Conservation (phyloP, 163 green algal genomes). For the Prototheca wickerhamii region DNA sequence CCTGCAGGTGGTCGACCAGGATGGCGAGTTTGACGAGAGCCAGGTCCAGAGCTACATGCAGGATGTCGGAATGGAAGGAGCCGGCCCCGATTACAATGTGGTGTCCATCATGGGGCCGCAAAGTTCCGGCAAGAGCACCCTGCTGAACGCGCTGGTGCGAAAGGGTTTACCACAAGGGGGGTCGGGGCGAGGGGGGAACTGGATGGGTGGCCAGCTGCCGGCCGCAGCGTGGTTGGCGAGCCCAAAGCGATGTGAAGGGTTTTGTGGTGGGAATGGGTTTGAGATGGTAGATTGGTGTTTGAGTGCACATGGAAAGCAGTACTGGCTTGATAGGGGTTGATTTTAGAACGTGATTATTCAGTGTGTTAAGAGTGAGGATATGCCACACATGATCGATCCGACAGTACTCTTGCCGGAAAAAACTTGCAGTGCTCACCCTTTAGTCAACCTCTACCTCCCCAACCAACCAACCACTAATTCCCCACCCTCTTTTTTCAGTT, state of each 20-base stretch:
- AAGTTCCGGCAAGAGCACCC: slow-evolving; percentile 89
- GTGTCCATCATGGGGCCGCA: slow-evolving; percentile 97
- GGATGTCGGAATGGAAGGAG: slow-evolving; percentile 25
- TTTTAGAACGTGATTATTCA: no score
- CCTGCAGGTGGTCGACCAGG: slow-evolving; percentile 61
- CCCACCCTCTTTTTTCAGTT: slow-evolving; percentile 53
- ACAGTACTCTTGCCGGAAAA: background rate
- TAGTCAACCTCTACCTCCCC: background rate
- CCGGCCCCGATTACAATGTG: slow-evolving; percentile 74
- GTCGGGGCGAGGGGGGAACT: background rate
- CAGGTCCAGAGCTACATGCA: slow-evolving; percentile 48
- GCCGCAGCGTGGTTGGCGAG: no score
- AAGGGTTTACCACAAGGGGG: background rate
- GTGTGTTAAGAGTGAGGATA: no score
- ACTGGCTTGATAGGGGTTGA: no score
- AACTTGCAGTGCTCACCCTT: background rate
- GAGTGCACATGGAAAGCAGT: no score
- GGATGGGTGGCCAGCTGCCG: background rate
- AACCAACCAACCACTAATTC: background rate
- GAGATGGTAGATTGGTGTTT: no score
- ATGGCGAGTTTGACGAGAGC: slow-evolving; percentile 48
- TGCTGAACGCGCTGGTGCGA: slow-evolving; percentile 91
- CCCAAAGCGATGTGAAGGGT: no score
- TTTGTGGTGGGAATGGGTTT: no score
- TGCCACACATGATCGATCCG: no score